A percentile compares a stretch with the other conserved stretches of the same genome.
These are phyloP conservation scores for Azolla pinnata DNA, from an alignment of 75 land plant species.

Conservation along the genomic window DNA sequence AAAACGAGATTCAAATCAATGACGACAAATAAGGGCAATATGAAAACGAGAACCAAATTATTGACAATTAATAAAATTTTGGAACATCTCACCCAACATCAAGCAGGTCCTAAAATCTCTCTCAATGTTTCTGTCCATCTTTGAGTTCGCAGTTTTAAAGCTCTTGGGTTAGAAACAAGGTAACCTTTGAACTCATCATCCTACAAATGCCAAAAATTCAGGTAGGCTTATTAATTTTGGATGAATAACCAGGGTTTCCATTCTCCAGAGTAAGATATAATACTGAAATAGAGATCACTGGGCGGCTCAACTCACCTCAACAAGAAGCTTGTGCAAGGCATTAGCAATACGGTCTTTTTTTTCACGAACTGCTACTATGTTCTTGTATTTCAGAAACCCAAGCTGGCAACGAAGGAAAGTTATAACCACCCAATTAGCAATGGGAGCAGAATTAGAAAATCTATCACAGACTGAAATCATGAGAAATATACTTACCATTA, in stretches of 20 bases:
- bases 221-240: not conserved
- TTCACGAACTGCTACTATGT: not conserved
- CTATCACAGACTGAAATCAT: not conserved
- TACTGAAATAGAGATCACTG: not conserved
- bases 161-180: conserved; percentile 6
- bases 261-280: not conserved
- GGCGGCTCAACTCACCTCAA: not conserved
- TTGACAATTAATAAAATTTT: too few species aligned
- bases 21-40: too few species aligned
- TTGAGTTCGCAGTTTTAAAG: conserved; percentile 7
- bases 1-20: too few species aligned
- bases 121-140: not conserved
- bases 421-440: not conserved
- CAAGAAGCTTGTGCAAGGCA: conserved; percentile 6
- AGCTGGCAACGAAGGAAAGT: not conserved
- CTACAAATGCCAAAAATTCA: not conserved
- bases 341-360: not conserved
- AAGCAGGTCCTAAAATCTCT: conserved; percentile 7
- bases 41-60: too few species aligned
- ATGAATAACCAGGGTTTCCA: not conserved
- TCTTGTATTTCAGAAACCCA: conserved; percentile 5
- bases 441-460: not conserved
- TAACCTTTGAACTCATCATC: conserved; percentile 6
- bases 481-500: not conserved
- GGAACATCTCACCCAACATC: too few species aligned